Base-by-base conservation (phyloP, 139 green algal genomes). In the Tetraselmis chui region DNA sequence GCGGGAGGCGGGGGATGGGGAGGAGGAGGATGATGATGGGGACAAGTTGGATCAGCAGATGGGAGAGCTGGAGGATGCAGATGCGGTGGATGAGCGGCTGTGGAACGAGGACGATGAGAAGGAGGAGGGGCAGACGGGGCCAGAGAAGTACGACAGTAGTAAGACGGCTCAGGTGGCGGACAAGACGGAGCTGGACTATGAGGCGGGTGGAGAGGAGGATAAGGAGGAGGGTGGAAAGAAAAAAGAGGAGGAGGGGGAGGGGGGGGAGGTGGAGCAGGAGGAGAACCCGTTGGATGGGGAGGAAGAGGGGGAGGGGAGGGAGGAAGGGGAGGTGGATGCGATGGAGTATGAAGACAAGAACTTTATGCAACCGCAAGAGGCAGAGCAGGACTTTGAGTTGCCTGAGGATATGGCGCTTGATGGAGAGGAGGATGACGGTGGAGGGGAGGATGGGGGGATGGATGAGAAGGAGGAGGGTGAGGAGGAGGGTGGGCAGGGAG, bases 21-120 rank as follows among this genome's bases (percentile, higher is more conserved):
- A 91, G 24, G 88, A 93, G 11, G 88, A 92, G 5, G 85, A 92
- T 31, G 88, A 92, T 30, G 90, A 93, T 22, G 82, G 89, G 29
- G 87, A 92, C 31, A 85, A 90, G 31, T 76, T 91, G 67, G 85
- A 94, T 2, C 87, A 94, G 85, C 83, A 94, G 83, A 94, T 93
- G 84, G 93, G 94, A 2, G 76, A 84, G 28, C 81, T 82, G 5
- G 88, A 92, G 0, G 86, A 93, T 45, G 88, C 86, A 30, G 91
- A 98, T 26, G 88, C 91, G 11, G 95, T 99, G 32, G 96, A 99
- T 84, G 96, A 99, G 91, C 86, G 87, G 77, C 80, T 98, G 83
- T 99, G 96, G 95, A 87, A 94, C 29, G 81, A 89, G 31, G 84
- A 91, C 32, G 84, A 92, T 45, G 77, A 85, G 28, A 59, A 92